Conservation (phyloP, 345 rosid genomes). For the Salix udensis region DNA sequence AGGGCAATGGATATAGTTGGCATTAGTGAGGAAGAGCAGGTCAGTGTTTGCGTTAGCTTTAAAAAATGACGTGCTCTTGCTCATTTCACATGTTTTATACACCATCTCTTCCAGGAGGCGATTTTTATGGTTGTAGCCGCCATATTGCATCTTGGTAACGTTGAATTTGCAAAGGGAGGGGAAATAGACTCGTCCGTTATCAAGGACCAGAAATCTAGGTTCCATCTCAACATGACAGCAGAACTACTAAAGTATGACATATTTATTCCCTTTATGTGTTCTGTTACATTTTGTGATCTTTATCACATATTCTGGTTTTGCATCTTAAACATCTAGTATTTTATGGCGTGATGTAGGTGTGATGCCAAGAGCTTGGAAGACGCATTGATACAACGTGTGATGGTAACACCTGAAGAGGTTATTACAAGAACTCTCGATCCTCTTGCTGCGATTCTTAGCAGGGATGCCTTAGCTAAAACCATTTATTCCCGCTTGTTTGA, state of each 20-base stretch:
- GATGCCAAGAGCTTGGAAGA: constrained; percentile 86
- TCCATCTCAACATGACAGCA: constrained; percentile 74
- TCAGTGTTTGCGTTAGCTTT: constrained; percentile 31
- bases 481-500: constrained; percentile 95
- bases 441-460: constrained; percentile 70
- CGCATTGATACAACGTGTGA: constrained; percentile 95
- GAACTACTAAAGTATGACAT: constrained; percentile 77
- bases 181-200: constrained; percentile 88
- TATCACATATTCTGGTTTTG: constrained; percentile 4
- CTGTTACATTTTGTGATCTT: constrained; percentile 14
- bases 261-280: constrained; percentile 10
- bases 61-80: constrained; percentile 13
- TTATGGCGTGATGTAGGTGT: constrained; percentile 49
- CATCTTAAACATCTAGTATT: constrained; percentile 13
- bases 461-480: constrained; percentile 98
- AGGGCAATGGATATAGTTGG: constrained; percentile 99
- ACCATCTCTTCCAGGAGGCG: constrained; percentile 59
- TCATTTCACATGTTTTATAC: constrained; percentile 16
- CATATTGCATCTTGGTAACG: constrained; percentile 87
- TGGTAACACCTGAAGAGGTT: constrained; percentile 99
- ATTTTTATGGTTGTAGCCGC: constrained; percentile 97
- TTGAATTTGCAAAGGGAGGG: constrained; percentile 85
- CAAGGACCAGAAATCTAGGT: constrained; percentile 86
- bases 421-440: constrained; percentile 97
- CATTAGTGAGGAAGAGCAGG: constrained; percentile 97